A percentile compares a stretch with the other conserved stretches of the same genome.
These are phyloP conservation scores for Phytomonas serpens DNA, from an alignment of 208 protist species.

Conservation along the genomic window DNA sequence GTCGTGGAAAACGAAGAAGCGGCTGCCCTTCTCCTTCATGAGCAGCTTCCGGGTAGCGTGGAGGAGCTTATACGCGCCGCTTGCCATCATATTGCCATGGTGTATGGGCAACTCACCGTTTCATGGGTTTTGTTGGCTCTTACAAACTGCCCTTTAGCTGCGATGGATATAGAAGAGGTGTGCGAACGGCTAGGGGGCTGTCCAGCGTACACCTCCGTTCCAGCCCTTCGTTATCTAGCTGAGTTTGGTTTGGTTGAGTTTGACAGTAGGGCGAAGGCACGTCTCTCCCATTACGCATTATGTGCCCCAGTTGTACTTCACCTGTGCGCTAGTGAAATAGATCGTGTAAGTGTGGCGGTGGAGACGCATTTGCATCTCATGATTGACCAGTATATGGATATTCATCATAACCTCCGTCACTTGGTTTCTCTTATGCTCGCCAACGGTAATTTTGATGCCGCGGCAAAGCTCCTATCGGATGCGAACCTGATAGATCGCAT, in stretches of 20 bases:
- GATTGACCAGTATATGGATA: conserved; percentile 55
- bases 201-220: conserved; percentile 46
- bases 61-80: conserved; percentile 36
- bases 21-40: conserved; percentile 31
- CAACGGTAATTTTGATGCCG: conserved; percentile 59
- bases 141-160: conserved; percentile 37
- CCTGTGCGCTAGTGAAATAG: conserved; percentile 35
- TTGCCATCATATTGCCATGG: conserved; percentile 28
- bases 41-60: conserved; percentile 39
- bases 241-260: conserved; percentile 53
- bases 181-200: conserved; percentile 73
- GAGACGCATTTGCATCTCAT: conserved; percentile 76
- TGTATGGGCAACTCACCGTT: conserved; percentile 38
- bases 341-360: conserved; percentile 57
- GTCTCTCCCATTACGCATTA: conserved; percentile 34
- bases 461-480: conserved; percentile 34
- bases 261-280: conserved; percentile 32
- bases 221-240: conserved; percentile 46
- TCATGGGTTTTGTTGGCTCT: conserved; percentile 49
- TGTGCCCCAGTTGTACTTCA: conserved; percentile 25
- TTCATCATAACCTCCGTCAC: conserved; percentile 46
- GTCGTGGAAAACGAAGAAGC: conserved; percentile 34
- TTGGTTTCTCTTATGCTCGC: conserved; percentile 52
- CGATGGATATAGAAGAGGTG: conserved; percentile 61
- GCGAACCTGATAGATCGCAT: conserved; percentile 47